phyloP scores from a whole-genome alignment of 129 eudicot species.

The Calendula officinalis region DNA sequence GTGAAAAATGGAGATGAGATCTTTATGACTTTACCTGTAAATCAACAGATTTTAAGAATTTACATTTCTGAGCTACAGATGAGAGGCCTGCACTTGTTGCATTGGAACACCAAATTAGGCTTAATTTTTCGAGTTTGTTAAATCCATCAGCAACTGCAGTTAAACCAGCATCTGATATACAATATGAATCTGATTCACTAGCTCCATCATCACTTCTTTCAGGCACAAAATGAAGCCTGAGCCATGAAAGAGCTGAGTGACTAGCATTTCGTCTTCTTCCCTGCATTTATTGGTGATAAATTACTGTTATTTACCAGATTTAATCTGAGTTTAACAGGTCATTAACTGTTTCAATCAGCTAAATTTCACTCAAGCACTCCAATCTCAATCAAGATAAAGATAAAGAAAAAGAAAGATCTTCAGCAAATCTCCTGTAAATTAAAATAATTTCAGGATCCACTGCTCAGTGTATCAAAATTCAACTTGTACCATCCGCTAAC shows the following conservation, averaged over 20 bases:
- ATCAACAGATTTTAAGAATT: constrained; percentile 65
- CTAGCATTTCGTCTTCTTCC: constrained; percentile 63
- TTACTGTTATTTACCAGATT: constrained; percentile 10
- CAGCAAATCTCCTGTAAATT: constrained; percentile 7
- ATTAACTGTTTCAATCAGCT: neutral
- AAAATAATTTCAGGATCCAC: constrained; percentile 1
- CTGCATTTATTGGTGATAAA: constrained; percentile 39
- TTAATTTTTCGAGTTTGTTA: constrained; percentile 67
- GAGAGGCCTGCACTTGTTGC: constrained; percentile 71
- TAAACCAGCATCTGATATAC: constrained; percentile 81
- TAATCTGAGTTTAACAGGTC: neutral
- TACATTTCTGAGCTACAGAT: constrained; percentile 82
- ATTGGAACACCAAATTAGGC: constrained; percentile 95
- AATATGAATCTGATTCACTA: constrained; percentile 52
- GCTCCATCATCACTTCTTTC: constrained; percentile 47
- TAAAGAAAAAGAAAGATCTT: constrained; percentile 1
- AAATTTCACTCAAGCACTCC: neutral
- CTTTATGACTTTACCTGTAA: constrained; percentile 54
- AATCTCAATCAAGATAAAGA: neutral
- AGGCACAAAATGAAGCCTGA: constrained; percentile 44
- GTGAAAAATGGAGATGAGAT: too few relatives aligned
- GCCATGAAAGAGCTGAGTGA: constrained; percentile 39
- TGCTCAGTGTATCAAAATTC: neutral
- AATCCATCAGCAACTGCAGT: constrained; percentile 73
- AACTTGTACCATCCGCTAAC: neutral